Evolutionary conservation across 345 rosid genomes (phyloP).

Genomic region (Salix exigua): DNA sequence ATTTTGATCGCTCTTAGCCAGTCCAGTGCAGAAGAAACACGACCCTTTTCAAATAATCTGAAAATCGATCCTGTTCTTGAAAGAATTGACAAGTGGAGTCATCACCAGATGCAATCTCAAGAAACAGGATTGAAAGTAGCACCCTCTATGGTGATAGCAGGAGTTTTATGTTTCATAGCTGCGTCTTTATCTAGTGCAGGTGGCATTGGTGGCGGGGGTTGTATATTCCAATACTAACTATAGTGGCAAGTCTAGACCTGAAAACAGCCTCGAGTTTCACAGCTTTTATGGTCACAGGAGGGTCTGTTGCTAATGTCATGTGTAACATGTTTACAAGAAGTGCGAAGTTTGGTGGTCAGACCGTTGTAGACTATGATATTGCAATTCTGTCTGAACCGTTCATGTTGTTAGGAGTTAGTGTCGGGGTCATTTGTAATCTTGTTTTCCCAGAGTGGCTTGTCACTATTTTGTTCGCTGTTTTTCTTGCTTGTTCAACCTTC

Average conservation of each 20-base stretch:
- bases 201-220: constrained; percentile 87
- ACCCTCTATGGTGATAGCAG: constrained; percentile 43
- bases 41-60: constrained; percentile 15
- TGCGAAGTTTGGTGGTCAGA: constrained; percentile 39
- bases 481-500: constrained; percentile 72
- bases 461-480: constrained; percentile 59
- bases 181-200: constrained; percentile 87
- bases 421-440: constrained; percentile 71
- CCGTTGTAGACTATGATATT: constrained; percentile 61
- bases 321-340: constrained; percentile 40
- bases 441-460: constrained; percentile 86
- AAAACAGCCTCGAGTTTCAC: constrained; percentile 77
- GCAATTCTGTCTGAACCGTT: constrained; percentile 79
- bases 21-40: constrained; percentile 24
- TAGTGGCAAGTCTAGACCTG: constrained; percentile 68
- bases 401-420: constrained; percentile 82
- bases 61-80: constrained; percentile 14
- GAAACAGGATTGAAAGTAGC: constrained; percentile 33
- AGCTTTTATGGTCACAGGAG: constrained; percentile 92
- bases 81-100: constrained; percentile 37
- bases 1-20: constrained; percentile 19
- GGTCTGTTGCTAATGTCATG: constrained; percentile 70
- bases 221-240: constrained; percentile 67
- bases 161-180: constrained; percentile 58
- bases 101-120: constrained; percentile 22